Base-by-base conservation (phyloP, 2,329 filamentous ascomycete species). In the Penicillium italicum region DNA sequence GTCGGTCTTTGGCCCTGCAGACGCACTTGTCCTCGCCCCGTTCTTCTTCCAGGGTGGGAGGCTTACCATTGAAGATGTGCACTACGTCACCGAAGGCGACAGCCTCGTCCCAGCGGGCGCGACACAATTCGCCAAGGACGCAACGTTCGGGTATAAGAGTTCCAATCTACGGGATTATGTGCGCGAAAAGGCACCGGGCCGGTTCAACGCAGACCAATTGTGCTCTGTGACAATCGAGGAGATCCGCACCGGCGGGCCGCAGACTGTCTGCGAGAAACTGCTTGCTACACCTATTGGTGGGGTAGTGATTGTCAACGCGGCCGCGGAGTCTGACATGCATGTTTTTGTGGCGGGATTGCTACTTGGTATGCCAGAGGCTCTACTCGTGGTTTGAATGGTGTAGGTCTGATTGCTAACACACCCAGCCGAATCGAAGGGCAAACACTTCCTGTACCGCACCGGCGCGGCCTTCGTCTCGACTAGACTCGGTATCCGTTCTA, bases 21-120 rank as follows among this genome's bases (percentile, higher is more conserved):
- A 83, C 58, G 80, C 77, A 0, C 82, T 81, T 76, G 72, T 85
- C 1, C 69, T 85, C 0, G 81, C 81, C 0, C 83, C 83, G 0
- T 85, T 85, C 66, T 85, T 85, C 64, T 71, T 79, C 4, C 82
- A 85, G 60, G 83, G 83, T 6, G 82, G 83, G 0, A 66, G 83
- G 3, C 81, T 80, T 41, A 85, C 82, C 0, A 82, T 85, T 14
- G 65, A 79, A 28, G 79, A 85, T 62, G 75, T 84, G 1, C 82
- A 85, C 63, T 85, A 85, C 55, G 82, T 85, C 8, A 76, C 77
- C 1, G 81, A 84, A 42, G 77, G 77, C 0, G 76, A 78, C 0
- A 46, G 55, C 0, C 61, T 82, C 2, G 76, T 82, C 0, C 80
- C 82, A 0, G 80, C 82, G 0, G 79, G 76, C 0, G 70, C 77